Base-by-base conservation (phyloP, 1,284 basidiomycete genomes). In the Apiotrichum veenhuisii region DNA sequence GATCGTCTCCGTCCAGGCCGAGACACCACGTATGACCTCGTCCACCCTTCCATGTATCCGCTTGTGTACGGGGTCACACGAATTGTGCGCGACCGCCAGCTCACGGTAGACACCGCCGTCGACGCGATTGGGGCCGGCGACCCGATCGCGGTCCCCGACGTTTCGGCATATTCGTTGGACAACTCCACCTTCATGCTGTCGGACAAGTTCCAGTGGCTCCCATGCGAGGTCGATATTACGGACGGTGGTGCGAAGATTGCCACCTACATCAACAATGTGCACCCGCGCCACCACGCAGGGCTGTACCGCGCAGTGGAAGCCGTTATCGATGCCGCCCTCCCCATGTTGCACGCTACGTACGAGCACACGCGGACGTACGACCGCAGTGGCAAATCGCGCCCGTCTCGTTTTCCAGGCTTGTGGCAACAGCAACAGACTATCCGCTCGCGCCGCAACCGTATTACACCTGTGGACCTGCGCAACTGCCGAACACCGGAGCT, bases 171-270 rank as follows among this genome's bases (percentile, higher is more conserved):
- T 23, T 23, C 42, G 26, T 15, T 5, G 15, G 30, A 12, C 30
- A 12, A 12, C 30, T 30, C 30, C 12, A n/a, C n/a, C n/a, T n/a
- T n/a, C 25, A 26, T 54, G 4, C 18, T 54, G 17, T 56, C 54
- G 18, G 20, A 15, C 27, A 60, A 60, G 51, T 60, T 56, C 44
- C 58, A 60, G 54, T 60, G 58, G 58, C 58, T 60, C 5, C 58
- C 58, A 1, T 20, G 42, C 43, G 58, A 60, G 22, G 58, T 60
- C 18, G 51, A 60, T 30, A 42, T 37, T 1, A 37, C n/a, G n/a
- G n/a, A 17, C 22, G 30, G 22, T 18, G 18, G 14, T 15, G 48
- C 58, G 25, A 46, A 27, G 47, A 36, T 60, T 20, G 12, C 17
- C 14, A 43, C 30, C 38, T 60, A 60, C 40, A 51, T 60, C 48